A percentile compares a stretch with the other conserved stretches of the same genome.
Evolutionary conservation across 2,329 filamentous ascomycete species (phyloP).

Genomic region (Camillea tinctor): DNA sequence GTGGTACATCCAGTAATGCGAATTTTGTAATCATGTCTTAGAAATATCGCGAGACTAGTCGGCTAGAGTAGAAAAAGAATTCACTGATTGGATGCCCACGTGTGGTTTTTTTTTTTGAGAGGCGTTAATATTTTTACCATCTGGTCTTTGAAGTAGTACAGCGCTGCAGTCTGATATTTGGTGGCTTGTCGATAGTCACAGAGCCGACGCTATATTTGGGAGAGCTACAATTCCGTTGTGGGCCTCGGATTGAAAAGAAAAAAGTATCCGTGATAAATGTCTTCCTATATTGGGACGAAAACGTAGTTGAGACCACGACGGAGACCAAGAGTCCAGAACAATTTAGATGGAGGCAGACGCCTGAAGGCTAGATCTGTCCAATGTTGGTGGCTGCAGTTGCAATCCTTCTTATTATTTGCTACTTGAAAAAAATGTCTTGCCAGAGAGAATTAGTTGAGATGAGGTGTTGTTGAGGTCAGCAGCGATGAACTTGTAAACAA

Average conservation of each 20-base stretch:
- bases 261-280: neutral
- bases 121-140: neutral
- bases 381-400: neutral
- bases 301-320: neutral
- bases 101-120: neutral
- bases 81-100: too few relatives aligned
- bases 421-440: neutral
- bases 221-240: neutral
- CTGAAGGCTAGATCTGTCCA: neutral
- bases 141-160: neutral
- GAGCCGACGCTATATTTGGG: neutral
- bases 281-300: neutral
- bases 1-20: neutral
- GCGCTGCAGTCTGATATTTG: neutral
- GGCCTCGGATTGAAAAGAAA: neutral
- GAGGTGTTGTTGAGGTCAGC: neutral
- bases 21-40: neutral
- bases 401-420: neutral
- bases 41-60: neutral
- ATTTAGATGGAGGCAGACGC: neutral
- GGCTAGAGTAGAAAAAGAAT: neutral
- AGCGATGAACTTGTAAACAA: neutral
- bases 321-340: too few relatives aligned
- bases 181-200: neutral
- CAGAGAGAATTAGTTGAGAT: neutral